Conservation (phyloP, 169 alveolate genomes). For the Perkinsus marinus region DNA sequence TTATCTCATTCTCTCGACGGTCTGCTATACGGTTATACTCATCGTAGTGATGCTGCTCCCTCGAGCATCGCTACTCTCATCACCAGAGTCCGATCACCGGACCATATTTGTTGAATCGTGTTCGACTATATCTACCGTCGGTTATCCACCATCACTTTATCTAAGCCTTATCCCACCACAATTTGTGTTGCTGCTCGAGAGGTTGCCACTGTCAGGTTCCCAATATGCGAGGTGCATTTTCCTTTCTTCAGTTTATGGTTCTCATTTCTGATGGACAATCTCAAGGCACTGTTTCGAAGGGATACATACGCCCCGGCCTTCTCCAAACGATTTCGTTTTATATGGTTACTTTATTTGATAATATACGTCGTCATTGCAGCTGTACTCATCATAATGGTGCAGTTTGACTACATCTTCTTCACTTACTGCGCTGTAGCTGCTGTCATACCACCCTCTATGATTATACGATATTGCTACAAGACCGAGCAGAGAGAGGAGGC, state of each 20-base stretch:
- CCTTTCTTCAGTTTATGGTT: background rate
- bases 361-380: background rate
- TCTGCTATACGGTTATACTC: no score
- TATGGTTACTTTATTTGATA: background rate
- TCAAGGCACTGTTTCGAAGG: background rate
- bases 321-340: background rate
- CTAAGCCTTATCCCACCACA: no score
- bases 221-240: background rate
- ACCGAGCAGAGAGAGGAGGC: background rate
- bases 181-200: no score
- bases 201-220: no score
- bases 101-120: no score
- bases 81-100: no score
- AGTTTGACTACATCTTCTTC: background rate
- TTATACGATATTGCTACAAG: background rate
- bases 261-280: background rate
- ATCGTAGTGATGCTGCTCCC: no score
- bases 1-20: no score
- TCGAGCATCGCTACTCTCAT: no score
- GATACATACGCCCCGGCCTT: background rate
- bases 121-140: no score
- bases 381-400: background rate
- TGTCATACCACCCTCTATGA: background rate
- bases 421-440: background rate
- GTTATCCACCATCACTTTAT: no score